Percentiles rank a stretch among this genome's conserved stretches.
These are phyloP conservation scores for Cordia subcordata DNA, from an alignment of 257 asterid species.

Conservation along the genomic window DNA sequence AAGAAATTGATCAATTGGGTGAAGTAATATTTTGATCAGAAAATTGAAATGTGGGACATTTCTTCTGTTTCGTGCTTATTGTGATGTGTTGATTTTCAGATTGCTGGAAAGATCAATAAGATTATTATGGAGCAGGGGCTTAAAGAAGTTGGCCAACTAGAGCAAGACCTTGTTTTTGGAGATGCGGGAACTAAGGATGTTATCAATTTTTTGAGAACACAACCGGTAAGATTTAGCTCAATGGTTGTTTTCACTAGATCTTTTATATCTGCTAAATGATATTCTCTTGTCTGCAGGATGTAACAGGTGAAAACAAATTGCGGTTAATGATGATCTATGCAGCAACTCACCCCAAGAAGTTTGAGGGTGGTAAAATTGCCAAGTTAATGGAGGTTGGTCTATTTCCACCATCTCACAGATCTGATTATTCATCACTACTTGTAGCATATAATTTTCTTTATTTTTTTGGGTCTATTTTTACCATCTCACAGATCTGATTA, in stretches of 20 bases:
- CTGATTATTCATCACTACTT: background rate
- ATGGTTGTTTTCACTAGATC: constrained; percentile 1
- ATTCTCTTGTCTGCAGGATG: constrained; percentile 54
- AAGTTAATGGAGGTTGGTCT: constrained; percentile 81
- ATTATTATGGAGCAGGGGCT: constrained; percentile 76
- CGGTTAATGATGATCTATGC: constrained; percentile 97
- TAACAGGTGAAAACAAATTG: constrained; percentile 80
- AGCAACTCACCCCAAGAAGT: constrained; percentile 86
- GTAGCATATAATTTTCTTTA: background rate
- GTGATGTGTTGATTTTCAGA: constrained; percentile 29
- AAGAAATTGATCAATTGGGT: no score
- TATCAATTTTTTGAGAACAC: constrained; percentile 72
- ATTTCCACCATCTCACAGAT: background rate
- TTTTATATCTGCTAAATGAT: background rate
- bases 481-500: background rate
- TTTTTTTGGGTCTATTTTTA: background rate
- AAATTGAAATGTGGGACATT: no score
- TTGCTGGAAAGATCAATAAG: constrained; percentile 85
- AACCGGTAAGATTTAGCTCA: constrained; percentile 49
- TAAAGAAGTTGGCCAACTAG: constrained; percentile 90
- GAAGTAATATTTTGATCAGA: no score
- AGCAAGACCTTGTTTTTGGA: constrained; percentile 97
- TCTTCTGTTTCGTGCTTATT: no score
- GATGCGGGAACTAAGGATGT: constrained; percentile 95
- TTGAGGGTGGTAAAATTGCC: constrained; percentile 79